Evolutionary conservation across 192 early-diverging fungal genomes (phyloP).

Genomic region (Coemansia sp.): DNA sequence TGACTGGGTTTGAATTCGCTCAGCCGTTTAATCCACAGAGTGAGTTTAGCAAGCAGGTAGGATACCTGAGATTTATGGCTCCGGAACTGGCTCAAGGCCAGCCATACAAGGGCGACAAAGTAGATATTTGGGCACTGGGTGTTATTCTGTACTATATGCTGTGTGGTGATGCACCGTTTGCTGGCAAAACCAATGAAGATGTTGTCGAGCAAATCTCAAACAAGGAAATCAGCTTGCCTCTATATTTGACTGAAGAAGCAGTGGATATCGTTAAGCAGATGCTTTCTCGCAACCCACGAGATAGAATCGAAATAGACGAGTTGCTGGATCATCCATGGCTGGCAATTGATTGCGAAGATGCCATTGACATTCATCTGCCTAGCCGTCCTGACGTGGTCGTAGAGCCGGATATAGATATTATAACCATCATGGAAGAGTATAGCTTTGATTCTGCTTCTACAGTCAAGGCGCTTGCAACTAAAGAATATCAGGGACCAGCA

Average conservation of each 20-base stretch:
- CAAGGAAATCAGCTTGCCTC: background rate
- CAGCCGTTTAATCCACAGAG: background rate
- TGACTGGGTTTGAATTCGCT: background rate
- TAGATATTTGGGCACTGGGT: slow-evolving; percentile 3
- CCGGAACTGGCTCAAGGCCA: background rate
- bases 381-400: background rate
- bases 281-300: background rate
- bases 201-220: background rate
- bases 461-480: background rate
- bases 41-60: background rate
- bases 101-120: background rate
- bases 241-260: background rate
- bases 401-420: background rate
- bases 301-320: background rate
- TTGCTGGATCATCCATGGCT: background rate
- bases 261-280: background rate
- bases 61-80: background rate
- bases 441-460: background rate
- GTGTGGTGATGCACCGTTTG: background rate
- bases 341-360: background rate
- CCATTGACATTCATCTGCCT: background rate
- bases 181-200: background rate
- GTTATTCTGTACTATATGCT: background rate
- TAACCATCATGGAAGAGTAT: background rate
- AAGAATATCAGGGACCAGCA: background rate